Evolutionary conservation across 2,329 filamentous ascomycete genomes (phyloP).

Genomic region (Diplodia scrobiculata): DNA sequence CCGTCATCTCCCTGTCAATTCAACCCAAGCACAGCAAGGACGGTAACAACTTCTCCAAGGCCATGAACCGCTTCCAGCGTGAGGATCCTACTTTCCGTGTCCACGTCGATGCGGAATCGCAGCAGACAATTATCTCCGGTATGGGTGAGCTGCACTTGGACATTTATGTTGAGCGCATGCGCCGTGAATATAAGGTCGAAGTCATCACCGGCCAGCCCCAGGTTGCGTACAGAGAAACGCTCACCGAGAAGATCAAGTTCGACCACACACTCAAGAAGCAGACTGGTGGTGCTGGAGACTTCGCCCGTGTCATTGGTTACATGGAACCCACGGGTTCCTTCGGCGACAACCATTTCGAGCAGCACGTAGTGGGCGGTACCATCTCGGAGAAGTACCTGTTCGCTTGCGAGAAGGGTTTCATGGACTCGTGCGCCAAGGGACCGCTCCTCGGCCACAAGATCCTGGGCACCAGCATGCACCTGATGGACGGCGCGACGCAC

Average conservation of each 20-base stretch:
- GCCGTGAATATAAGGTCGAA: constrained; percentile 94
- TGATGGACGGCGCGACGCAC: constrained; percentile 96
- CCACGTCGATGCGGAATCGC: constrained; percentile 84
- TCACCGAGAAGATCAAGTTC: constrained; percentile 76
- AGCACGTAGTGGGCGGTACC: constrained; percentile 82
- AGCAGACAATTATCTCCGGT: constrained; percentile 96
- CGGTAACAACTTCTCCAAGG: constrained; percentile 92
- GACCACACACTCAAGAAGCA: constrained; percentile 96
- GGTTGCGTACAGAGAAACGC: constrained; percentile 94
- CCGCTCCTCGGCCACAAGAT: constrained; percentile 92
- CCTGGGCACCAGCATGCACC: constrained; percentile 83
- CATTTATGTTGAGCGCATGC: constrained; percentile 96
- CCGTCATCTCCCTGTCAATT: constrained; percentile 97
- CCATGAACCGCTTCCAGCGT: constrained; percentile 97
- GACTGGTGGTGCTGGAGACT: constrained; percentile 92
- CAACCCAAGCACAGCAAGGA: constrained; percentile 93
- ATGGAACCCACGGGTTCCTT: constrained; percentile 80
- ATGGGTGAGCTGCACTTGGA: constrained; percentile 98
- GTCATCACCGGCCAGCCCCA: constrained; percentile 95
- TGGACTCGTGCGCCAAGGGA: constrained; percentile 77
- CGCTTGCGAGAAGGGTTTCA: constrained; percentile 94
- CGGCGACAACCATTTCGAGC: constrained; percentile 78
- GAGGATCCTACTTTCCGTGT: constrained; percentile 98
- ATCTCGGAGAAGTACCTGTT: constrained; percentile 96
- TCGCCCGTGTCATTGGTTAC: constrained; percentile 85